Evolutionary conservation across 2,329 filamentous ascomycete species (phyloP), one percentile per base, ranked within the genome.

Genomic region (Dactylellina parvicollis): DNA sequence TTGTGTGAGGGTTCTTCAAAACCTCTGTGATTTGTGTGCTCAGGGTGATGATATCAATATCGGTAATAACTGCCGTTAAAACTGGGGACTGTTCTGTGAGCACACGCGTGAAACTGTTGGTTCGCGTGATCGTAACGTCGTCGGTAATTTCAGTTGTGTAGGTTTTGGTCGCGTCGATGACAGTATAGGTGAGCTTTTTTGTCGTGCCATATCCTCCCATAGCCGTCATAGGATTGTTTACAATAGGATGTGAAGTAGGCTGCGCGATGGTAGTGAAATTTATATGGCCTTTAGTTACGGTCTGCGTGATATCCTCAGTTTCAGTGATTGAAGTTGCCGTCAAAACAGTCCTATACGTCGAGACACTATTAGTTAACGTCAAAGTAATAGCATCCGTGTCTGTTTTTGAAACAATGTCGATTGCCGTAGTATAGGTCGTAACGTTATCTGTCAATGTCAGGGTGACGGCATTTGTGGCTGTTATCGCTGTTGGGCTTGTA

Each of bases 71-170:
- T 12, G n/a, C 44, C 3, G 54, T 57, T 8, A 42, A 57, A 18
- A 28, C 28, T 42, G 36, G 36, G 16, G 20, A n/a, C 16, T 57
- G 26, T 1, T 49, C 56, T 8, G 56, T 47, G 16, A 49, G n/a
- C 16, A 26, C 36, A 2, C 10, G 56, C 3, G 56, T 61, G 16
- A 61, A 38, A 16, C 50, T 44, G 8, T 30, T 30, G 2, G 56
- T 61, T 14, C 42, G 42, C 4, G 56, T 61, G 9, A 61, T 38
- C 2, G 44, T 61, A 14, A 61, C 16, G 10, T 61, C 56, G 7
- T 30, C 32, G 1, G 56, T 50, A 4, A 61, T 28, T 16, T 18
- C 56, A 8, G 42, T 61, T 16, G 44, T 50, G 18, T 61, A 61
- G 3, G 44, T 61, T 18, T 16, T 61, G 28, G n/a, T 2, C 38